A percentile compares a stretch with the other conserved stretches of the same genome.
Evolutionary conservation across 2,329 filamentous ascomycete species (phyloP).

Genomic region (Claviceps sorghi): DNA sequence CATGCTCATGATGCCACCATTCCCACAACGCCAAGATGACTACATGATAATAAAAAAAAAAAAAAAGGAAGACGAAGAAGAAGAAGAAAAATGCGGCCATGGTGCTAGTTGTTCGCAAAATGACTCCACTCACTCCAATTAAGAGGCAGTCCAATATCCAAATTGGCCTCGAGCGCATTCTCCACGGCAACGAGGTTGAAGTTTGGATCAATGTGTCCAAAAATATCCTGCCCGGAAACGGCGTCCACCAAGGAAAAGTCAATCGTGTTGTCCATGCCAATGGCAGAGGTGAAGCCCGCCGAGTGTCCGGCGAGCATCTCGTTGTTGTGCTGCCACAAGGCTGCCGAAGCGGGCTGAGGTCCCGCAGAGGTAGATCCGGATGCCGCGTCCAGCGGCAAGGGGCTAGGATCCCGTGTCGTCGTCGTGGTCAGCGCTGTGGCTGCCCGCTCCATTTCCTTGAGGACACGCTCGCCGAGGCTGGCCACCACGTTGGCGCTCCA

Average conservation of each 20-base stretch:
- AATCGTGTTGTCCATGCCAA: constrained; percentile 19
- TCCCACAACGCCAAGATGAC: neutral
- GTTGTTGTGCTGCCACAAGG: constrained; percentile 4
- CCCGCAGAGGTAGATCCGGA: constrained; percentile 8
- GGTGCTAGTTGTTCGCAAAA: constrained; percentile 9
- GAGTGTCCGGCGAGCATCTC: constrained; percentile 13
- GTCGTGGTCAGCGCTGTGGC: constrained; percentile 28
- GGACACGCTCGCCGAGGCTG: constrained; percentile 37
- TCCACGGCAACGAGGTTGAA: constrained; percentile 40
- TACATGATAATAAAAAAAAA: neutral
- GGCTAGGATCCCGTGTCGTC: constrained; percentile 8
- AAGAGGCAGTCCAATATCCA: constrained; percentile 38
- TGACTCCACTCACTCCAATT: constrained; percentile 35
- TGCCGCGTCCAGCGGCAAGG: constrained; percentile 10
- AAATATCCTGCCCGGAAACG: constrained; percentile 36
- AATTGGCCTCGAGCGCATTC: constrained; percentile 37
- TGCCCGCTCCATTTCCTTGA: constrained; percentile 41
- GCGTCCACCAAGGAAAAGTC: constrained; percentile 29
- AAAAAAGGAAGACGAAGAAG: too few relatives aligned
- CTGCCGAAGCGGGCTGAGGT: neutral
- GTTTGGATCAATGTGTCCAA: constrained; percentile 39
- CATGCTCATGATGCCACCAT: neutral
- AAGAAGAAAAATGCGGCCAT: neutral
- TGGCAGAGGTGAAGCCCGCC: constrained; percentile 13
- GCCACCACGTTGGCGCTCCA: constrained; percentile 42